These are phyloP conservation scores for Plasmodium coatneyi DNA, from an alignment of 169 alveolate genomes.

Conservation along the genomic window DNA sequence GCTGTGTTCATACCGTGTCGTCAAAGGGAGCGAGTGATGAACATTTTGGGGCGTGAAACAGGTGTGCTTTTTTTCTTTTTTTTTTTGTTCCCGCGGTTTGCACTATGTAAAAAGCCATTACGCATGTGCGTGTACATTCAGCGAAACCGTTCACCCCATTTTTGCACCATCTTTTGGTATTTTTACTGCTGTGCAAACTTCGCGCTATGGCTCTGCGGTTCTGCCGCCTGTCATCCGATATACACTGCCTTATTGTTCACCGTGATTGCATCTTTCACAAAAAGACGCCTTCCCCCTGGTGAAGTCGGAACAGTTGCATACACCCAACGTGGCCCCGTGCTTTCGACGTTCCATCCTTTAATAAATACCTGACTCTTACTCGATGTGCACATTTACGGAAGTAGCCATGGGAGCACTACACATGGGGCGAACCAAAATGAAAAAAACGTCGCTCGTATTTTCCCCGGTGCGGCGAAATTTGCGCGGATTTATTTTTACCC, in stretches of 20 bases:
- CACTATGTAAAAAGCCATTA: not conserved
- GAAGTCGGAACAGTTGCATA: not conserved
- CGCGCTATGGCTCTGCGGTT: not conserved
- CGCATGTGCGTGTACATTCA: not conserved
- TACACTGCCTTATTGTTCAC: not conserved
- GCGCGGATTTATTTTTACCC: not conserved
- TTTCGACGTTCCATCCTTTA: not conserved
- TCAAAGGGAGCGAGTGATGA: not conserved
- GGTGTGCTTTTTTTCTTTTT: not conserved
- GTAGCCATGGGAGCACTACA: not conserved
- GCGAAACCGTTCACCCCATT: not conserved
- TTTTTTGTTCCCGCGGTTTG: not conserved
- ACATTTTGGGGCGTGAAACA: not conserved
- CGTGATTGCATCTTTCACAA: not conserved
- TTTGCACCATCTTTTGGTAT: not conserved
- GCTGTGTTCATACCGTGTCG: not conserved
- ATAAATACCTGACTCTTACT: not conserved
- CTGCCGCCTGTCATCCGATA: not conserved
- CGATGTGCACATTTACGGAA: not conserved
- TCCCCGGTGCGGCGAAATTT: not conserved
- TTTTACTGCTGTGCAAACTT: not conserved
- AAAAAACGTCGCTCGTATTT: not conserved
- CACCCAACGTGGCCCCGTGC: not conserved
- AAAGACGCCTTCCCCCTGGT: not conserved
- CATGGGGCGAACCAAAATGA: not conserved